Conservation (phyloP, 2,329 filamentous ascomycete species). For the Cladophialophora psammophila region DNA sequence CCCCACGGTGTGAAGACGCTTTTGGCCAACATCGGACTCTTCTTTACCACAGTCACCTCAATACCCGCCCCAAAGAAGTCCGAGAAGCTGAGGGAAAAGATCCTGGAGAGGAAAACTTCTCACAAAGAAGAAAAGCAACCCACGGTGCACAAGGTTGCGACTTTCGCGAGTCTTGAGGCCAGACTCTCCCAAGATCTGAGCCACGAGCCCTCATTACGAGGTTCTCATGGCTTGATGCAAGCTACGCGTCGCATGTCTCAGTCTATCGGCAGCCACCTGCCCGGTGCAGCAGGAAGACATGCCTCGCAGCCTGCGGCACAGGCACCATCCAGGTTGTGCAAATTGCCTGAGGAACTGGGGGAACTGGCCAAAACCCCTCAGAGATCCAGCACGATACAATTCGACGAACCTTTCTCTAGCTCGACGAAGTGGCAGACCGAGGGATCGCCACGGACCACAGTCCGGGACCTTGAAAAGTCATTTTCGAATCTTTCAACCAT, state of each 20-base stretch:
- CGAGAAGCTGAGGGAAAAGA: slow-evolving; percentile 31
- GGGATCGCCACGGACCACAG: slow-evolving; percentile 10
- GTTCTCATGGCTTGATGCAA: slow-evolving; percentile 28
- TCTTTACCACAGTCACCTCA: slow-evolving; percentile 26
- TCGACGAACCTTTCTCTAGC: slow-evolving; percentile 31
- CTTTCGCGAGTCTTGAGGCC: slow-evolving; percentile 32
- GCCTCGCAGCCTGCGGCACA: slow-evolving; percentile 4
- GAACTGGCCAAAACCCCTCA: neutral
- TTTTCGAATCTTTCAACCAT: slow-evolving; percentile 9
- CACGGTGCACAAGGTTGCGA: slow-evolving; percentile 25
- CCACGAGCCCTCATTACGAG: slow-evolving; percentile 24
- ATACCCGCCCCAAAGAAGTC: slow-evolving; percentile 31
- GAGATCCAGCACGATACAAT: slow-evolving; percentile 31
- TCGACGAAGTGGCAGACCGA: slow-evolving; percentile 14
- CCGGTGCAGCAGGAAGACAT: slow-evolving; percentile 9
- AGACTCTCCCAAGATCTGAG: slow-evolving; percentile 29
- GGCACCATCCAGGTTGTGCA: slow-evolving; percentile 1
- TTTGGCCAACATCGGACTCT: slow-evolving; percentile 20
- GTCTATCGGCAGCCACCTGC: slow-evolving; percentile 25
- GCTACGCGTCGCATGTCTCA: slow-evolving; percentile 33
- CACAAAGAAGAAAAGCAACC: slow-evolving; percentile 15
- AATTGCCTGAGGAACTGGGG: slow-evolving; percentile 1
- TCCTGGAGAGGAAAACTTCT: slow-evolving; percentile 14
- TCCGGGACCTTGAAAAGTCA: slow-evolving; percentile 16
- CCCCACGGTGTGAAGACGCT: slow-evolving; percentile 23